Evolutionary conservation across 1,139 yeast genomes (phyloP).

Genomic region (Geotrichum australiense): DNA sequence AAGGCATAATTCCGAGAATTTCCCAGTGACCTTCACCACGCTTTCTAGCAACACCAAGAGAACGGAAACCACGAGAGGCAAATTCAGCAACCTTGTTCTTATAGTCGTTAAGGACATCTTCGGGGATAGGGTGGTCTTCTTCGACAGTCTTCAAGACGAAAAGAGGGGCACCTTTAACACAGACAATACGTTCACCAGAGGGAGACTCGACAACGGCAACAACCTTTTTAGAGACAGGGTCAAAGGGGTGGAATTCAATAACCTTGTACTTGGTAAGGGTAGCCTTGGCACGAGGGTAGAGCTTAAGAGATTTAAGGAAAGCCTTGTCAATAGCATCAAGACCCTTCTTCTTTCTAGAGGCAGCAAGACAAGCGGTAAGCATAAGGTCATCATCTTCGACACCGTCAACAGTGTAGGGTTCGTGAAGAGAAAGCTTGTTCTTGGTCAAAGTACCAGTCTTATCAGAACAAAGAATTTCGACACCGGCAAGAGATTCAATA

Average conservation of each 20-base stretch:
- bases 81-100: constrained; percentile 66
- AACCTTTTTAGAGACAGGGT: constrained; percentile 66
- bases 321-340: constrained; percentile 90
- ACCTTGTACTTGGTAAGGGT: constrained; percentile 62
- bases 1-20: constrained; percentile 65
- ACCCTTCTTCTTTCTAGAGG: constrained; percentile 98
- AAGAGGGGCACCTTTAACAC: constrained; percentile 70
- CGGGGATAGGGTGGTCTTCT: constrained; percentile 62
- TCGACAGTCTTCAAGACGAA: constrained; percentile 64
- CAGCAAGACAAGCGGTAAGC: constrained; percentile 98
- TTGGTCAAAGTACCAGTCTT: constrained; percentile 99
- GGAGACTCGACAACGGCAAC: constrained; percentile 64
- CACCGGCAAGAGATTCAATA: constrained; percentile 98
- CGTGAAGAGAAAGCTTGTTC: constrained; percentile 92
- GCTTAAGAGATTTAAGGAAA: constrained; percentile 69
- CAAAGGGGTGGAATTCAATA: constrained; percentile 62
- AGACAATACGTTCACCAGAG: constrained; percentile 57
- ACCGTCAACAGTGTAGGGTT: constrained; percentile 99
- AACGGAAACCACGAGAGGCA: constrained; percentile 68
- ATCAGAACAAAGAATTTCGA: constrained; percentile 97
- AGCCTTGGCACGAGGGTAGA: constrained; percentile 51
- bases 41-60: constrained; percentile 68
- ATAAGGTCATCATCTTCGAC: constrained; percentile 94
- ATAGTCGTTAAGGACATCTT: constrained; percentile 55
- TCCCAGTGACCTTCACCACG: constrained; percentile 69